A percentile compares a stretch with the other conserved stretches of the same genome.
These are phyloP conservation scores for Cutaneotrichosporon curvatum DNA, from an alignment of 1,284 basidiomycete species.

Conservation along the genomic window DNA sequence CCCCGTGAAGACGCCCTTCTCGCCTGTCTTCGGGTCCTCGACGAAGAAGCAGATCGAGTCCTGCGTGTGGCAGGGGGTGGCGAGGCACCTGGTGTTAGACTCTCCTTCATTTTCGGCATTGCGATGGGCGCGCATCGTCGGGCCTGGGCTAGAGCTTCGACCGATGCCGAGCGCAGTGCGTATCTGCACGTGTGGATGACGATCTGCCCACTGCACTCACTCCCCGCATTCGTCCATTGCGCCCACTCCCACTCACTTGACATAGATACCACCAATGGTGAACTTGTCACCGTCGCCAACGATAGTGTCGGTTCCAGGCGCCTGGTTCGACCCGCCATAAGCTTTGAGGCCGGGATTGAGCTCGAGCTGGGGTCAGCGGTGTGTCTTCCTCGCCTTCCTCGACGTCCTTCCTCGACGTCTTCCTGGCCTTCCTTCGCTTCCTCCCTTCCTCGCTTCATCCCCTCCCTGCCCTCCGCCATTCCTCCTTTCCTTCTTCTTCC, in stretches of 20 bases:
- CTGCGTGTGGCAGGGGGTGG: conserved; percentile 93
- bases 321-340: conserved; percentile 72
- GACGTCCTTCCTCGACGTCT: not conserved
- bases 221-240: too few relatives aligned
- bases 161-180: not conserved
- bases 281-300: conserved; percentile 75
- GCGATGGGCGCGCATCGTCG: too few relatives aligned
- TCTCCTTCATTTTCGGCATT: too few relatives aligned
- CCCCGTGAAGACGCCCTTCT: conserved; percentile 80
- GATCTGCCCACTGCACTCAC: too few relatives aligned
- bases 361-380: conserved; percentile 20
- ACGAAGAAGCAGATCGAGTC: conserved; percentile 90
- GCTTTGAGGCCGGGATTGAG: conserved; percentile 60
- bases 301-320: conserved; percentile 61
- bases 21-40: conserved; percentile 58
- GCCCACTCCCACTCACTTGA: conserved; percentile 56
- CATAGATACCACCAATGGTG: conserved; percentile 61
- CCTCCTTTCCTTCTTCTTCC: too few relatives aligned
- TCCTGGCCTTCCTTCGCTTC: not conserved
- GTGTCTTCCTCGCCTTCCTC: conserved; percentile 1
- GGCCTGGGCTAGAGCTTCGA: not conserved
- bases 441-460: too few relatives aligned
- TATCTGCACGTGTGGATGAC: not conserved
- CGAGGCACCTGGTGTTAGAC: conserved; percentile 57
- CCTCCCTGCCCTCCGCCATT: too few relatives aligned